These are phyloP conservation scores for Hysterium pulicare DNA, from an alignment of 2,329 filamentous ascomycete genomes.

Conservation along the genomic window DNA sequence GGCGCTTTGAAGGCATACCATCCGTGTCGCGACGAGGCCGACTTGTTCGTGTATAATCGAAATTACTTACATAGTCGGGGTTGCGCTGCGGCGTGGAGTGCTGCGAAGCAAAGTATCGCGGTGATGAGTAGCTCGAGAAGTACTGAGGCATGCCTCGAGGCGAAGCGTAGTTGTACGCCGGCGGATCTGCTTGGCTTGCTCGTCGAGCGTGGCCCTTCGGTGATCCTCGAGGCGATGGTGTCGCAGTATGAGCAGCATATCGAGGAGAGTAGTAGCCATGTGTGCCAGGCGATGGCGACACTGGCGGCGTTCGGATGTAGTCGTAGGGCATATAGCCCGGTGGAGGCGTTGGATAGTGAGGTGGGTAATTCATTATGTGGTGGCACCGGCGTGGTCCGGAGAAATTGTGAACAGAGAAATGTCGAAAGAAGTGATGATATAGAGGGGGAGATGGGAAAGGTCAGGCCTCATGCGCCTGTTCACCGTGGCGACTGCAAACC, in stretches of 20 bases:
- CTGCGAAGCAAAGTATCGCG: slow-evolving; percentile 28
- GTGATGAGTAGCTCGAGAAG: slow-evolving; percentile 38
- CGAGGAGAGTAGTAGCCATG: slow-evolving; percentile 53
- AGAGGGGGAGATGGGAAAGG: slow-evolving; percentile 12
- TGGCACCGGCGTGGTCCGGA: slow-evolving; percentile 9
- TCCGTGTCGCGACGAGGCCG: slow-evolving; percentile 36
- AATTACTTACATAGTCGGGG: slow-evolving; percentile 66
- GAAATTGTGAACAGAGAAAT: slow-evolving; percentile 6
- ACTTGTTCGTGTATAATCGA: slow-evolving; percentile 43
- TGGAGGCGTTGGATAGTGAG: slow-evolving; percentile 33
- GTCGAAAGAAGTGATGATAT: slow-evolving; percentile 5
- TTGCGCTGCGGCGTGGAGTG: slow-evolving; percentile 54
- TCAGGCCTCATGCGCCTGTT: slow-evolving; percentile 29
- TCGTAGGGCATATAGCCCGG: slow-evolving; percentile 38
- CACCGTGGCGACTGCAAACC: slow-evolving; percentile 32
- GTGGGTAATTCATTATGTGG: slow-evolving; percentile 29
- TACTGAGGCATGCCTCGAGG: slow-evolving; percentile 41
- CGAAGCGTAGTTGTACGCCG: slow-evolving; percentile 43
- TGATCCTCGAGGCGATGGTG: slow-evolving; percentile 45
- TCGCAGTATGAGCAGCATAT: slow-evolving; percentile 47
- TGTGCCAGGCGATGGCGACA: slow-evolving; percentile 46
- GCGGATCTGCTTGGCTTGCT: slow-evolving; percentile 50
- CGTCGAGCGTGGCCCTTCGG: slow-evolving; percentile 55
- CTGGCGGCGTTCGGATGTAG: slow-evolving; percentile 32
- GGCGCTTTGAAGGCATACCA: slow-evolving; percentile 36